These are phyloP conservation scores for Volvariella surrecta DNA, from an alignment of 1,284 basidiomycete species.

Conservation along the genomic window DNA sequence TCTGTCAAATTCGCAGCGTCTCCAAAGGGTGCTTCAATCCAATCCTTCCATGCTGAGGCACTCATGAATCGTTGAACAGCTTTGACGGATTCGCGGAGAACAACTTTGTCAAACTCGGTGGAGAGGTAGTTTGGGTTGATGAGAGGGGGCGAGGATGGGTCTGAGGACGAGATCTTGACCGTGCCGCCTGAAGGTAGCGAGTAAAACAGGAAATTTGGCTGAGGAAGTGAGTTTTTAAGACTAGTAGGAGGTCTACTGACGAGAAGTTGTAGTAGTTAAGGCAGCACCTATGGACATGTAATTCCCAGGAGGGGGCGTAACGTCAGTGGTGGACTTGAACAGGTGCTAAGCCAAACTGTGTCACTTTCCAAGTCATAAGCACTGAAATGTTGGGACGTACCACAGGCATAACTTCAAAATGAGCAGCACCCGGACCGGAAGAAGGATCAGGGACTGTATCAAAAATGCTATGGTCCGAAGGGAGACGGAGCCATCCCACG, in stretches of 20 bases:
- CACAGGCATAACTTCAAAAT: too few relatives aligned
- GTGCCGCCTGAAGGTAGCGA: conserved; percentile 16
- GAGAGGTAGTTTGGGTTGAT: conserved; percentile 27
- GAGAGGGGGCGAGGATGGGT: conserved; percentile 25
- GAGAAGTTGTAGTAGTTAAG: conserved; percentile 20
- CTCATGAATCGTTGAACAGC: conserved; percentile 15
- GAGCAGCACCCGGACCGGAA: too few relatives aligned
- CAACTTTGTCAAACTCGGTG: conserved; percentile 17
- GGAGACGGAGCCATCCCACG: too few relatives aligned
- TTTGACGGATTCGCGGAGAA: conserved; percentile 18
- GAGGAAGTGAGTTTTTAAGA: too few relatives aligned
- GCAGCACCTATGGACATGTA: conserved; percentile 17
- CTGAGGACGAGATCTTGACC: conserved; percentile 17
- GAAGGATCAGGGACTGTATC: too few relatives aligned
- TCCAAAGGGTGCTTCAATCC: conserved; percentile 21
- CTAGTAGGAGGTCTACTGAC: conserved; percentile 13
- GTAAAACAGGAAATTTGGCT: neutral
- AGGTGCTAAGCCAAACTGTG: too few relatives aligned
- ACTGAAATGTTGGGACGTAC: too few relatives aligned
- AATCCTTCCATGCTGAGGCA: conserved; percentile 23
- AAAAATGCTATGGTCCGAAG: too few relatives aligned
- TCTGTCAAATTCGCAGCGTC: conserved; percentile 20
- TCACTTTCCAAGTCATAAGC: too few relatives aligned
- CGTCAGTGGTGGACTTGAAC: too few relatives aligned
- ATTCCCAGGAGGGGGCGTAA: too few relatives aligned